Evolutionary conservation across 2,329 filamentous ascomycete species (phyloP), one percentile per base, ranked within the genome.

Genomic region (Leptographium flavum): DNA sequence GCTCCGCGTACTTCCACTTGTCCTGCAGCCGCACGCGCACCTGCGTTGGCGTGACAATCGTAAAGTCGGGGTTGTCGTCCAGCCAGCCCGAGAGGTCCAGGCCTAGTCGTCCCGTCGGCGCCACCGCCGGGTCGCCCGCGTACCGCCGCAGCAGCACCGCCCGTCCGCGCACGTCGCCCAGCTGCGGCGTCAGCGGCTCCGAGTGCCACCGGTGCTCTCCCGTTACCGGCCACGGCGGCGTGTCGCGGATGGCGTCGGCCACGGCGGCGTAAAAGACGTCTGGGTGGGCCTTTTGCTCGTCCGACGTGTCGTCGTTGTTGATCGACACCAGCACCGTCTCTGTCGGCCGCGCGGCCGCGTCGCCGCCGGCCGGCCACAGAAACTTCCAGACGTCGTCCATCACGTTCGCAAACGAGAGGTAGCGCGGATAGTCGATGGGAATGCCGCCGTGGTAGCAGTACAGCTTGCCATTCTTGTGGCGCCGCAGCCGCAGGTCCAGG

Each of bases 371-470:
- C n/a, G 55, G 50, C 14, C 70, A 62, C 9, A 86, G 70, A 58
- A 84, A 85, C 6, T 63, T 60, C 53, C 76, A 71, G 39, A 78
- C 67, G 27, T 74, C 70, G 28, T 68, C 61, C 55, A 83, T 66
- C 23, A 86, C 62, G 17, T 68, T 66, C 51, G 81, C 72, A 50
- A 79, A 74, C 54, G 81, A 81, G 41, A 73, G 68, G 35, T 59
- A 53, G 3, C 74, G 76, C 0, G 76, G 79, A 13, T 83, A 61
- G n/a, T 76, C 74, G 56, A 85, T 73, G 17, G 81, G 79, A 52
- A 86, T 82, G 15, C 74, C 77, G 49, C 79, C 76, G 60, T 86
- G 81, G 19, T 85, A 81, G 41, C 85, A 75, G 51, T 73, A 69
- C 1, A 86, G 68, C 56, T 80, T 74, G 43, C 52, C 53, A 37